Evolutionary conservation across 2,329 filamentous ascomycete species (phyloP), one percentile per base, ranked within the genome.

Genomic region (Beauveria caledonica): DNA sequence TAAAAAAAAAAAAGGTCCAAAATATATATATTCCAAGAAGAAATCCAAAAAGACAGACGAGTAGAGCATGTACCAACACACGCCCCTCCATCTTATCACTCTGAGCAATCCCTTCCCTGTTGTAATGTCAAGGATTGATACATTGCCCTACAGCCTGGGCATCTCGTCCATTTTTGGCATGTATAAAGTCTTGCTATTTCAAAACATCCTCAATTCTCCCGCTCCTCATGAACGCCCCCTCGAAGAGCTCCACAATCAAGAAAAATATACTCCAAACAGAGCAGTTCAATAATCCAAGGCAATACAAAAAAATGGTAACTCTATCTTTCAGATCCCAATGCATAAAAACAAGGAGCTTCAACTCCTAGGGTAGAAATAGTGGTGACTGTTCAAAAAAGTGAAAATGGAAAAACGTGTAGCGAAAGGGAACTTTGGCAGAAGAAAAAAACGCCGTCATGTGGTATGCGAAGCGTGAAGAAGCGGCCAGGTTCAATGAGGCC

Each of bases 241-340:
- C 15, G 11, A 40, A 29, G 8, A 44, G 51, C 51, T 29, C 51
- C 23, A 44, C 15, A 25, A 17, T 23, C 45, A 29, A 17, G 3
- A 27, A n/a, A 27, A 23, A 46, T 9, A 39, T 17, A 25, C n/a
- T 49, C 44, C 44, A 46, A 56, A 50, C 9, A 10, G 5, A 58
- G 17, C 9, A 17, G 5, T 36, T 36, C 33, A 13, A 21, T 19
- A 58, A 51, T 27, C 3, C 23, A 49, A 33, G 11, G n/a, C 8
- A n/a, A 51, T 5, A 58, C 3, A 45, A 19, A 42, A 23, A 42
- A 29, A 59, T 10, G 23, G 23, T 27, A 39, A 40, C n/a, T 59
- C 57, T 59, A 52, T 45, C 56, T 44, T 52, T 48, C n/a, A 46
- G 33, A 36, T 51, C 46, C 57, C 57, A 33, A 36, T 23, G 46